Conservation (phyloP, 176 grass and related monocot species). For the Oryza australiensis region DNA sequence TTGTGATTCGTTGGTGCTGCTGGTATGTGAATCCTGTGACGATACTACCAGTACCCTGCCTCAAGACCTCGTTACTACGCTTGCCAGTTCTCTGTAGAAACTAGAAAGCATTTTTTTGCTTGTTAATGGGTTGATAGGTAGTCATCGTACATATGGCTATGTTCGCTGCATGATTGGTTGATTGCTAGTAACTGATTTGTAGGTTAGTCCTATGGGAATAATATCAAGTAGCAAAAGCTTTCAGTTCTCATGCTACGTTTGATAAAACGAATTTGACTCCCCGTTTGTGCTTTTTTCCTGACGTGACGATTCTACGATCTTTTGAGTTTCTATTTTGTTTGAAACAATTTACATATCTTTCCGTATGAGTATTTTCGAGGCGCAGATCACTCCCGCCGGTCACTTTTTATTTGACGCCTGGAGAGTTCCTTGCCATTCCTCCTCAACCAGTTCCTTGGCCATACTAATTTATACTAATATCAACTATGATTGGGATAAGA, state of each 20-base stretch:
- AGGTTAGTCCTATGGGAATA: neutral
- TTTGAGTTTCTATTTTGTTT: neutral
- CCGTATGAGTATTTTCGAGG: no score
- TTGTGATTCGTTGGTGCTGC: conserved; percentile 11
- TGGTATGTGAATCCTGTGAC: neutral
- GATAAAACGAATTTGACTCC: no score
- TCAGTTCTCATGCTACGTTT: no score
- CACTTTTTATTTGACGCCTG: no score
- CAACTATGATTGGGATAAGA: neutral
- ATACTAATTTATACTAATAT: neutral
- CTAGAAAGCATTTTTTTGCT: neutral
- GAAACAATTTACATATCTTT: no score
- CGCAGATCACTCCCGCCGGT: no score
- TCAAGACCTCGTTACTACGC: conserved; percentile 2
- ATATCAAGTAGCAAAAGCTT: neutral
- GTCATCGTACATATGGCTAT: neutral
- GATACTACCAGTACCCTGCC: conserved; percentile 12
- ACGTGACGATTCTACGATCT: no score
- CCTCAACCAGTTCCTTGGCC: neutral
- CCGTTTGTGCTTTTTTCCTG: no score
- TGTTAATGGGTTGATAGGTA: conserved; percentile 18
- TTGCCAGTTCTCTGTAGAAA: neutral
- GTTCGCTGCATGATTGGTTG: neutral
- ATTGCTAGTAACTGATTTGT: neutral
- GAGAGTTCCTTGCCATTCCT: no score